A percentile compares a stretch with the other conserved stretches of the same genome.
Conservation (phyloP, 345 rosid genomes). For the Mangifera indica region DNA sequence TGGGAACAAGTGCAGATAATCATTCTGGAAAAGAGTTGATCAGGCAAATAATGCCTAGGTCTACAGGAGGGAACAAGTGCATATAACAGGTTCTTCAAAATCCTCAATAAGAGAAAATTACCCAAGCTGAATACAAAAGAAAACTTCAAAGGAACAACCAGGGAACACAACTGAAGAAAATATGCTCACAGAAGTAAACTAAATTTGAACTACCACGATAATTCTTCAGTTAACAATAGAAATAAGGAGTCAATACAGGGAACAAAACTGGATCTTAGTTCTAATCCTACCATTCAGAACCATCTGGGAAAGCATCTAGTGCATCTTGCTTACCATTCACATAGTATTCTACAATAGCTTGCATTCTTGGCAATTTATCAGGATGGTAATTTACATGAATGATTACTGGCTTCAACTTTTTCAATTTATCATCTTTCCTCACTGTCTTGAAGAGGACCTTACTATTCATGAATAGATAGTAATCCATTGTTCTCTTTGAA, state of each 20-base stretch:
- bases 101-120: constrained; percentile 6
- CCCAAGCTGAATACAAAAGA: constrained; percentile 10
- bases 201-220: constrained; percentile 20
- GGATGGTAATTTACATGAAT: constrained; percentile 84
- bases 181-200: constrained; percentile 5
- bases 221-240: not conserved
- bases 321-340: constrained; percentile 74
- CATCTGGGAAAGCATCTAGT: constrained; percentile 72
- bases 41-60: not conserved
- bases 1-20: not conserved
- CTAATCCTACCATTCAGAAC: constrained; percentile 50
- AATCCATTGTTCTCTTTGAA: constrained; percentile 83
- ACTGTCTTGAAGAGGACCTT: constrained; percentile 93
- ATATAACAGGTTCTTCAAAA: not conserved
- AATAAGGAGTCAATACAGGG: no score
- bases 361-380: constrained; percentile 76
- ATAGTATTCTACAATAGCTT: constrained; percentile 69
- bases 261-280: not conserved
- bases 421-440: constrained; percentile 61
- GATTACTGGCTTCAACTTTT: constrained; percentile 72
- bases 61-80: not conserved
- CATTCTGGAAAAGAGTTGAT: not conserved
- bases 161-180: not conserved
- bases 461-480: constrained; percentile 87
- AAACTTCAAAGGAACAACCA: constrained; percentile 1